Evolutionary conservation across 2,329 filamentous ascomycete species (phyloP).

Genomic region (Curvularia sp.): DNA sequence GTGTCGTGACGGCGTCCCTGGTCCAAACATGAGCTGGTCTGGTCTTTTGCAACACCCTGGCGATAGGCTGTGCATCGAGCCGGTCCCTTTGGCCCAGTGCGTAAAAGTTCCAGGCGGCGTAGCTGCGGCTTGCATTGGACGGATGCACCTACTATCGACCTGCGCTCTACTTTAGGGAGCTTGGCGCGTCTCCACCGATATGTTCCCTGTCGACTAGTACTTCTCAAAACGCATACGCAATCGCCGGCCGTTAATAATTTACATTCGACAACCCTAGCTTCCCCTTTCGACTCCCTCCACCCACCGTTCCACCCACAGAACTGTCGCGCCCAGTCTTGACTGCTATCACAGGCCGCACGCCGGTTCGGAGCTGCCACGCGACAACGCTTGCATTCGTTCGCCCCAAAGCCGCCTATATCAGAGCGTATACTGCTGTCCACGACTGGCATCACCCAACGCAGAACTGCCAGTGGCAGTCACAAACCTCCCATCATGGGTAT

Average conservation of each 20-base stretch:
- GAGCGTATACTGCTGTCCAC: constrained; percentile 9
- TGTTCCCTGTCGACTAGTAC: constrained; percentile 23
- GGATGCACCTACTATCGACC: constrained; percentile 18
- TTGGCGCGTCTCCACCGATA: constrained; percentile 24
- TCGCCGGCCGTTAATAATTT: constrained; percentile 25
- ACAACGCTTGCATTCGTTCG: constrained; percentile 5
- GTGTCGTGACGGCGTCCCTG: constrained; percentile 5
- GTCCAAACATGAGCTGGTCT: neutral
- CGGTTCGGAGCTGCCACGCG: constrained; percentile 17
- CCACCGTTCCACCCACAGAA: neutral
- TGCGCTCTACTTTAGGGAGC: constrained; percentile 15
- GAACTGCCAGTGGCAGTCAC: constrained; percentile 24
- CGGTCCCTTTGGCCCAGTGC: neutral
- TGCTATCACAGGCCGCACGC: constrained; percentile 13
- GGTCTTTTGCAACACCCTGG: neutral
- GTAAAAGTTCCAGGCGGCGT: neutral
- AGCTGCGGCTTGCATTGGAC: constrained; percentile 15
- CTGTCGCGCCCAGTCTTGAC: constrained; percentile 13
- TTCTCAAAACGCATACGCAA: constrained; percentile 33
- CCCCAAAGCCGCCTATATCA: constrained; percentile 1
- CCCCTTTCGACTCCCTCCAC: constrained; percentile 15
- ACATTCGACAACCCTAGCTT: constrained; percentile 14
- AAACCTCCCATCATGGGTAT: constrained; percentile 23
- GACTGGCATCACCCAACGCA: constrained; percentile 24
- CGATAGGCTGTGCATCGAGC: neutral